phyloP scores from a whole-genome alignment of 1,139 yeast genomes.

The Yamadazyma sp. region DNA sequence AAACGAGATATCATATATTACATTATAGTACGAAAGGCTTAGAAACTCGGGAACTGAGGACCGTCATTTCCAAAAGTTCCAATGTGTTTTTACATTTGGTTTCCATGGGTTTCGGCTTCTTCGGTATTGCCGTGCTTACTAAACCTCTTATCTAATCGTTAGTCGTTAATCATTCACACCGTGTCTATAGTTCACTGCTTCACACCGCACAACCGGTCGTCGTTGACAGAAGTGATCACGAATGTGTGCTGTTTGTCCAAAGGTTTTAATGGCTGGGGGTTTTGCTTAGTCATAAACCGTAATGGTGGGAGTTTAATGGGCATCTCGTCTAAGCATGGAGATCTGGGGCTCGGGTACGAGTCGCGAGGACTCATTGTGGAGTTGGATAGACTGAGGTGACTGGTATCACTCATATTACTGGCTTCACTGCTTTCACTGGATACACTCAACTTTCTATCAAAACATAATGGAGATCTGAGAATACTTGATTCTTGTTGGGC shows the following conservation, averaged over 20 bases:
- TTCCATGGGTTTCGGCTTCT: no score
- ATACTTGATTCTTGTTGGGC: not conserved
- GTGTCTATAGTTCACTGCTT: not conserved
- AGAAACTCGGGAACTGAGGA: not conserved
- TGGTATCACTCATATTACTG: conserved; percentile 6
- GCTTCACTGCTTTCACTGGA: conserved; percentile 10
- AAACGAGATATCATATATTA: not conserved
- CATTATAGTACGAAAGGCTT: not conserved
- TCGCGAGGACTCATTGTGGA: conserved; percentile 1
- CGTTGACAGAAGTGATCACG: conserved; percentile 14
- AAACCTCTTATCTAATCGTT: not conserved
- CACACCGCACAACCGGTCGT: conserved; percentile 11
- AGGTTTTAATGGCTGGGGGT: not conserved
- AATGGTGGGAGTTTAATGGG: conserved; percentile 13
- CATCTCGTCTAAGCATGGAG: conserved; percentile 10
- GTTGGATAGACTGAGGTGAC: conserved; percentile 1
- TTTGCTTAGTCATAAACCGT: conserved; percentile 4
- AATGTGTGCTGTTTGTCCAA: conserved; percentile 3
- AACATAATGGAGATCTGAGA: not conserved
- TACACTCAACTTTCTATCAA: conserved; percentile 8
- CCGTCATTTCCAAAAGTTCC: no score
- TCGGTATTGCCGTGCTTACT: no score
- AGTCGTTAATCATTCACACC: not conserved
- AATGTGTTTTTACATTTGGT: no score
- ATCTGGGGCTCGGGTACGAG: conserved; percentile 13